Percentiles rank a stretch among this genome's conserved stretches.
These are phyloP conservation scores for Plasmodium sp. DNA, from an alignment of 169 alveolate genomes.

Conservation along the genomic window DNA sequence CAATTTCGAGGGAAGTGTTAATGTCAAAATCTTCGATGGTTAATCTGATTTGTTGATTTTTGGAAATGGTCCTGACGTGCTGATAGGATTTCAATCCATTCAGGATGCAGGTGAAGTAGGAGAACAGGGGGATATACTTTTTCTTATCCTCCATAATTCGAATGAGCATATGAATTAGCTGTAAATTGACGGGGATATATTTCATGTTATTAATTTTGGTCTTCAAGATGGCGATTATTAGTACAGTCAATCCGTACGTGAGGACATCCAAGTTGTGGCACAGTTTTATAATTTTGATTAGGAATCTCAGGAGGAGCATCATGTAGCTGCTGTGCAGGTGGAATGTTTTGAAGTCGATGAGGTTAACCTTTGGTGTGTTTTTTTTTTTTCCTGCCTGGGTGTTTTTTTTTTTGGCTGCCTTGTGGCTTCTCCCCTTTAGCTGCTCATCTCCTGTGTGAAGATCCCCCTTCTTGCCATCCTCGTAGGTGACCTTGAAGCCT, in stretches of 20 bases:
- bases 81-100: slow-evolving; percentile 45
- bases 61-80: slow-evolving; percentile 13
- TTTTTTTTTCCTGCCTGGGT: neutral
- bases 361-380: neutral
- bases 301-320: slow-evolving; percentile 9
- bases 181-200: slow-evolving; percentile 57
- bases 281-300: slow-evolving; percentile 8
- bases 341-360: neutral
- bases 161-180: slow-evolving; percentile 34
- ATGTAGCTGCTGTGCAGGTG: slow-evolving; percentile 41
- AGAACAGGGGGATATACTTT: slow-evolving; percentile 63
- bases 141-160: slow-evolving; percentile 62
- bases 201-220: slow-evolving; percentile 42
- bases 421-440: neutral
- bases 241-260: slow-evolving; percentile 31
- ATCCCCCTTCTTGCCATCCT: neutral
- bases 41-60: slow-evolving; percentile 18
- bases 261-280: slow-evolving; percentile 34
- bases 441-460: neutral
- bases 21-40: slow-evolving; percentile 53
- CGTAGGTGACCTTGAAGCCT: neutral
- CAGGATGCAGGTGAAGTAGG: slow-evolving; percentile 33
- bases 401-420: neutral
- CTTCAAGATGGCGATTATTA: slow-evolving; percentile 63
- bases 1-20: slow-evolving; percentile 16